These are phyloP conservation scores for Thelonectria olida DNA, from an alignment of 2,329 filamentous ascomycete species.

Conservation along the genomic window DNA sequence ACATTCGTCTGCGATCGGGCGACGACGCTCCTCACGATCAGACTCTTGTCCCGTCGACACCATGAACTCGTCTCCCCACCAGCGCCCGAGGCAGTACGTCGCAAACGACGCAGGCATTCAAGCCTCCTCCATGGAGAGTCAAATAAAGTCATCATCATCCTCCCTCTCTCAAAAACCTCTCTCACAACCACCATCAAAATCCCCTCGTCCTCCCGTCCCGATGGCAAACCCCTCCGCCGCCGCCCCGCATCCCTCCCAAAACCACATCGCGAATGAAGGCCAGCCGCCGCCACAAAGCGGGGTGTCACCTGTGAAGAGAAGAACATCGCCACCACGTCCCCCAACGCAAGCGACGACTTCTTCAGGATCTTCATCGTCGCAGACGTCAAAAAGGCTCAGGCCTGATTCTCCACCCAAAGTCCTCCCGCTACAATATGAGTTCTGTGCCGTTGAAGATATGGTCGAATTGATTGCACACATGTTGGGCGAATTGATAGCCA, in stretches of 20 bases:
- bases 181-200: constrained; percentile 30
- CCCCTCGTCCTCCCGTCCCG: constrained; percentile 27
- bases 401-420: constrained; percentile 62
- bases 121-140: constrained; percentile 30
- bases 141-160: constrained; percentile 26
- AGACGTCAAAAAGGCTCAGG: constrained; percentile 62
- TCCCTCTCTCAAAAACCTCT: constrained; percentile 34
- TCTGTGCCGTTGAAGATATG: constrained; percentile 84
- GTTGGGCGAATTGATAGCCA: constrained; percentile 92
- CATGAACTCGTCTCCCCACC: constrained; percentile 40
- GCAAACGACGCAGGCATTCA: constrained; percentile 36
- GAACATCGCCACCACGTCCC: constrained; percentile 40
- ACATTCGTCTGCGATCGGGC: constrained; percentile 36
- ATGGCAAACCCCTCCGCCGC: constrained; percentile 23
- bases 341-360: constrained; percentile 41
- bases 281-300: constrained; percentile 28
- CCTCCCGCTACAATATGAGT: constrained; percentile 80
- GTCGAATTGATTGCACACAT: constrained; percentile 93
- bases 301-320: constrained; percentile 47
- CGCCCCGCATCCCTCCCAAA: constrained; percentile 28
- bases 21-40: constrained; percentile 39
- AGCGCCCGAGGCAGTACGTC: constrained; percentile 35
- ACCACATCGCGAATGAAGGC: constrained; percentile 22
- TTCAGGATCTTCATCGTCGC: constrained; percentile 39
- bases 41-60: constrained; percentile 31